Base-by-base conservation (phyloP, 495 filamentous ascomycete genomes). In the Lentithecium fluviatile region DNA sequence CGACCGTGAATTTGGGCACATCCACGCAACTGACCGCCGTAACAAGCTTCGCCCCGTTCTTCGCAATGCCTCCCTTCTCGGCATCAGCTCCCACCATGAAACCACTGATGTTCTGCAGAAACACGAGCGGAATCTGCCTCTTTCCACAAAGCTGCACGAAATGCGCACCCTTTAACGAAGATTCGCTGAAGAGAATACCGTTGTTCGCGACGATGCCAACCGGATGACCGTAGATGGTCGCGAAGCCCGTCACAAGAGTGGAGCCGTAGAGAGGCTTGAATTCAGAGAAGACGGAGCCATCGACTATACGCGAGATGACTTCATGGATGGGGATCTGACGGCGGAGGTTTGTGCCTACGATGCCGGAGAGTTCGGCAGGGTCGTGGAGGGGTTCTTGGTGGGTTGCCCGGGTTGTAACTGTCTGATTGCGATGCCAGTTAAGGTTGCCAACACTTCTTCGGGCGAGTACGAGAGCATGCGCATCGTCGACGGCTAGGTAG, bases 81-180 rank as follows among this genome's bases (percentile, higher is more conserved):
- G 93, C 94, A 67, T 95, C 91, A 7, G 81, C 82, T 25, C 94
- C 94, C 12, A 98, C 94, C 94, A 98, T 98, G 79, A 98, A 98
- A 24, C 94, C 94, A 6, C 83, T 87, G 71, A 98, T 98, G 70
- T 98, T 98, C 71, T 98, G 94, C 37, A 98, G 75, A 74, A 98
- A 98, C 29, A 98, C 77, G 0, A 98, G 78, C 15, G 94, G 93
- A 48, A 97, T 89, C 23, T 85, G 81, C 50, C 95, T 87, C 73
- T 97, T 89, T 6, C 85, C 83, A 77, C 94, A 97, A n/a, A 98
- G 85, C 73, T 98, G 89, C 70, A 97, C 95, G 75, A 98, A 98
- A 74, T 98, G 94, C 4, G 94, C 91, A 11, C 94, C 94, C 74
- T 98, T 98, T 47, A 96, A 82, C 2, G 90, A 85, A 15, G 88